Evolutionary conservation across 2,329 filamentous ascomycete genomes (phyloP).

Genomic region (Macrophomina phaseolina): DNA sequence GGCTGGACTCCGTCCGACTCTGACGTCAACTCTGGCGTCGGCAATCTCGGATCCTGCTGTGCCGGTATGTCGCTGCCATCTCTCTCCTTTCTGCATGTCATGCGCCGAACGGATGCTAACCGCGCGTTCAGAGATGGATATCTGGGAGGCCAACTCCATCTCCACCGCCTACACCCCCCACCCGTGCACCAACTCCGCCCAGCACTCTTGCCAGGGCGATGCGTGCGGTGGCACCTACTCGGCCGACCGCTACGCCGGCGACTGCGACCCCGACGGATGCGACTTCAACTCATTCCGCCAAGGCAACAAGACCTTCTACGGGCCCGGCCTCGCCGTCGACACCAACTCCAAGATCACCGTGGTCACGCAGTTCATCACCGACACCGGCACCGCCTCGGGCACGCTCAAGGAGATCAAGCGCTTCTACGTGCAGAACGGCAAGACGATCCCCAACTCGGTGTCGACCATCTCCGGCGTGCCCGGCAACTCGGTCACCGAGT

Average conservation of each 20-base stretch:
- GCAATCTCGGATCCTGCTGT: conserved; percentile 65
- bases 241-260: conserved; percentile 59
- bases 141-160: conserved; percentile 64
- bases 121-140: background rate
- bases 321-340: conserved; percentile 53
- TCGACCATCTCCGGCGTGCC: conserved; percentile 49
- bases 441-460: conserved; percentile 49
- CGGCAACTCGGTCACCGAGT: conserved; percentile 59
- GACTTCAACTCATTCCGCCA: conserved; percentile 71
- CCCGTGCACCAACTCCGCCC: conserved; percentile 58
- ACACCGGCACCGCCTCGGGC: conserved; percentile 43
- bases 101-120: background rate
- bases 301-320: conserved; percentile 66
- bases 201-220: conserved; percentile 58
- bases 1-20: conserved; percentile 58
- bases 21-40: conserved; percentile 60
- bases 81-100: too few species aligned
- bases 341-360: conserved; percentile 42
- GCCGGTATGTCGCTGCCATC: conserved; percentile 46
- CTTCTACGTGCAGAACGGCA: conserved; percentile 53
- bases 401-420: conserved; percentile 49
- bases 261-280: conserved; percentile 69
- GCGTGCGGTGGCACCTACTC: conserved; percentile 48
- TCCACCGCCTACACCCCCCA: conserved; percentile 67
- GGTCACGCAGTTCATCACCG: conserved; percentile 52